A percentile compares a stretch with the other conserved stretches of the same genome.
Conservation (phyloP, 73 alveolate species). For the Paramecium tetraurelia region DNA sequence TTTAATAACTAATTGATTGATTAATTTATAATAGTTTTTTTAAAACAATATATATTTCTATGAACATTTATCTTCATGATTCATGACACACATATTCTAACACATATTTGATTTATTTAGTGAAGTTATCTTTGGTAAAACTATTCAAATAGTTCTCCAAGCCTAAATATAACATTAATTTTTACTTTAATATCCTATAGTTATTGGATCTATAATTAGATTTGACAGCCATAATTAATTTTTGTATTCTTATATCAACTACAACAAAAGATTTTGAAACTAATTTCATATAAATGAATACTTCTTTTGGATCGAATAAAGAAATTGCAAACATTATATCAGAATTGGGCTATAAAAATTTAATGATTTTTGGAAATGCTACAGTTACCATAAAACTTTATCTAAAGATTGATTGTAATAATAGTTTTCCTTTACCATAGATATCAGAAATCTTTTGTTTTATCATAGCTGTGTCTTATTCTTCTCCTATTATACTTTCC, state of each 20-base stretch:
- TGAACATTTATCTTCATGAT: neutral
- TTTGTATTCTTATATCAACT: neutral
- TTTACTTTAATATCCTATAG: neutral
- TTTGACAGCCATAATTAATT: neutral
- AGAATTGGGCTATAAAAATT: neutral
- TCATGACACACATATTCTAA: neutral
- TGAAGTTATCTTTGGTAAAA: neutral
- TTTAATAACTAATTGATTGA: neutral
- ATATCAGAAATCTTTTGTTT: neutral
- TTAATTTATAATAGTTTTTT: neutral
- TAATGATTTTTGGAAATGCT: neutral
- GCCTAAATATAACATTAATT: neutral
- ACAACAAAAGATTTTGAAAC: neutral
- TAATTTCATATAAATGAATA: neutral
- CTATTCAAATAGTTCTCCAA: neutral
- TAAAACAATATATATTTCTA: neutral
- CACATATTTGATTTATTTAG: neutral
- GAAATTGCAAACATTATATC: neutral
- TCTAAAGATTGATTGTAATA: neutral
- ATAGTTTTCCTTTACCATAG: neutral
- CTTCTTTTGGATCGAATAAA: slow-evolving; percentile 22
- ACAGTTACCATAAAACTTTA: neutral
- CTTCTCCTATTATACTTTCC: neutral
- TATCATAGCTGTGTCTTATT: neutral
- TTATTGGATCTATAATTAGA: neutral